A percentile compares a stretch with the other conserved stretches of the same genome.
Evolutionary conservation across 148 eudicot genomes (phyloP).

Genomic region (Beta vulgaris): DNA sequence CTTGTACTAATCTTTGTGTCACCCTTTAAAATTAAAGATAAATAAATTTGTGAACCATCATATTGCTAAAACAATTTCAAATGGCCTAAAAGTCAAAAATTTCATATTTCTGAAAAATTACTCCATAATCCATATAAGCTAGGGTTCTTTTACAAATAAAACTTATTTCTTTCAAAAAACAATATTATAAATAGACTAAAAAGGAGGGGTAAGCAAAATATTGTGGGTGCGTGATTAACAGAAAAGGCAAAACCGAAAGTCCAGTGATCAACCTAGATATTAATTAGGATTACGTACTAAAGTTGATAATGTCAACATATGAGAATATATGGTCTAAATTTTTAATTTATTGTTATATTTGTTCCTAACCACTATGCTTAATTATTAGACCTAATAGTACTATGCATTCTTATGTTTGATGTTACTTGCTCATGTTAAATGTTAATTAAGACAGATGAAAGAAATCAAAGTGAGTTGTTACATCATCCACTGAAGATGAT

Average conservation of each 20-base stretch:
- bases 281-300: not conserved
- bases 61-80: no score
- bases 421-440: not conserved
- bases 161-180: no score
- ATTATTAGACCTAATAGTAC: not conserved
- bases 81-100: no score
- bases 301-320: not conserved
- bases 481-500: not conserved
- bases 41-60: no score
- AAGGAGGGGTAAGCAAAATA: no score
- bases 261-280: not conserved
- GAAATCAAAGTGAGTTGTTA: not conserved
- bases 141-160: no score
- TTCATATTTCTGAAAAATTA: no score
- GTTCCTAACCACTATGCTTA: slow-evolving; percentile 6
- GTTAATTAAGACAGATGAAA: no score
- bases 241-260: not conserved
- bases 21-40: no score
- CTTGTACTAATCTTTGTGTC: no score
- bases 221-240: slow-evolving; percentile 2
- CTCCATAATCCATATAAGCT: no score
- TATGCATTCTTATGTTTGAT: not conserved
- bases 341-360: slow-evolving; percentile 3
- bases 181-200: not conserved
- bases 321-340: not conserved